Evolutionary conservation across 2,329 filamentous ascomycete species (phyloP).

Genomic region (Rhexocercosporidium sp.): DNA sequence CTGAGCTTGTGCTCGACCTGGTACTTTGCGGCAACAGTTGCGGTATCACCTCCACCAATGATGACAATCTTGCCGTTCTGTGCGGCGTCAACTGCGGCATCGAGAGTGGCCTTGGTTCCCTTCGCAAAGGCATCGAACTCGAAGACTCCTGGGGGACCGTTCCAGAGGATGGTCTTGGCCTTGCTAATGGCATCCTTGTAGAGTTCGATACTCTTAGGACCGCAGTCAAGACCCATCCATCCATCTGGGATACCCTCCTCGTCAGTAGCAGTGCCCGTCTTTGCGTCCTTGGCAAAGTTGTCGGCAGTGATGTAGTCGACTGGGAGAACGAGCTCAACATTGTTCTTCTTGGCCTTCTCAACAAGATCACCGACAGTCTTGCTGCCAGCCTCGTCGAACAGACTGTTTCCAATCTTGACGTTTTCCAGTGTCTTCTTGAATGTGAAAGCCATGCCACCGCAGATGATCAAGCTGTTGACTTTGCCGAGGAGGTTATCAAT

Average conservation of each 20-base stretch:
- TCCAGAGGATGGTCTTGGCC: conserved; percentile 98
- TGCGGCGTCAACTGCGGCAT: conserved; percentile 83
- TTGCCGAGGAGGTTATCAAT: conserved; percentile 99
- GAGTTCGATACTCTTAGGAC: conserved; percentile 83
- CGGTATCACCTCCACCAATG: conserved; percentile 97
- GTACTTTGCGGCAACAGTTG: conserved; percentile 97
- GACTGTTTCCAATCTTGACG: conserved; percentile 85
- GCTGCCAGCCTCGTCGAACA: conserved; percentile 93
- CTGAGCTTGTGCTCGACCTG: conserved; percentile 95
- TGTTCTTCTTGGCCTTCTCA: conserved; percentile 95
- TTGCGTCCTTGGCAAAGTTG: conserved; percentile 88
- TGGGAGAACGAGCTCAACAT: conserved; percentile 92
- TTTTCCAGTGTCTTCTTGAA: conserved; percentile 99
- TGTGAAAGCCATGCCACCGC: conserved; percentile 98
- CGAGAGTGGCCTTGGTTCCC: conserved; percentile 90
- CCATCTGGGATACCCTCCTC: conserved; percentile 90
- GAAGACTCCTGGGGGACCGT: conserved; percentile 96
- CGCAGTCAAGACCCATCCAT: conserved; percentile 98
- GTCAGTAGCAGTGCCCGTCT: conserved; percentile 82
- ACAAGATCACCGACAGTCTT: conserved; percentile 88
- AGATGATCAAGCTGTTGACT: conserved; percentile 95
- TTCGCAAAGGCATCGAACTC: conserved; percentile 94
- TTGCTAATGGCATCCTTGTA: conserved; percentile 87
- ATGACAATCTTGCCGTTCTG: conserved; percentile 93
- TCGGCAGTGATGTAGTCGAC: conserved; percentile 96